A percentile compares a stretch with the other conserved stretches of the same genome.
These are phyloP conservation scores for Ceriops decandra DNA, from an alignment of 345 rosid species.

Conservation along the genomic window DNA sequence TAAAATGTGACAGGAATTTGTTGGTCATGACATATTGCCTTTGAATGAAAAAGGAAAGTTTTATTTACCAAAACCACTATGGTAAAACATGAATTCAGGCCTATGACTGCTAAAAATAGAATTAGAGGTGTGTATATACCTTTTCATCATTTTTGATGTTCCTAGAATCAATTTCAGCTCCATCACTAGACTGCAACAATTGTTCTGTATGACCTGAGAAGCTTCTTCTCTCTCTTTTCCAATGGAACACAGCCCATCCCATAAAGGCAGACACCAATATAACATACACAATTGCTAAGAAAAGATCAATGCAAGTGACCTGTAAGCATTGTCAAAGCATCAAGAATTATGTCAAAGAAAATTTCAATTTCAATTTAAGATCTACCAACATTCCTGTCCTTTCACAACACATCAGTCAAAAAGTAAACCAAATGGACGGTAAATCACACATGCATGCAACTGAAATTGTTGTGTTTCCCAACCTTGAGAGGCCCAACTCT, in stretches of 20 bases:
- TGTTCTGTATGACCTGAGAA: conserved; percentile 44
- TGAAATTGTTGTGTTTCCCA: conserved; percentile 4
- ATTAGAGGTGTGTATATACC: conserved; percentile 30
- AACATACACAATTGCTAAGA: conserved; percentile 18
- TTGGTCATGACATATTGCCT: no score
- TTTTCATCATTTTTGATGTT: conserved; percentile 32
- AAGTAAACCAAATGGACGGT: neutral
- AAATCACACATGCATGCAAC: neutral
- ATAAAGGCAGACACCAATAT: conserved; percentile 17
- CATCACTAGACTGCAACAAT: conserved; percentile 42
- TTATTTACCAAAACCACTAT: no score
- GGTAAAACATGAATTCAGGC: neutral
- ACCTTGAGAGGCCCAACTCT: conserved; percentile 20
- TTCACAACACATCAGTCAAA: conserved; percentile 13
- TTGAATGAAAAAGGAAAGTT: no score
- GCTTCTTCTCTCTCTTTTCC: conserved; percentile 18
- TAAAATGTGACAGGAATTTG: no score
- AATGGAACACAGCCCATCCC: conserved; percentile 20
- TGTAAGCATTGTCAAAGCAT: conserved; percentile 25
- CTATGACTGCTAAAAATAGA: neutral
- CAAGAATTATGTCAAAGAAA: conserved; percentile 8
- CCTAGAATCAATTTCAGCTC: conserved; percentile 38
- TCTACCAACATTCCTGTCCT: neutral
- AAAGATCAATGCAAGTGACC: conserved; percentile 26
- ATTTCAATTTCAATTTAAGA: neutral